A percentile compares a stretch with the other conserved stretches of the same genome.
Evolutionary conservation across 345 rosid genomes (phyloP).

Genomic region (Laguncularia racemosa): DNA sequence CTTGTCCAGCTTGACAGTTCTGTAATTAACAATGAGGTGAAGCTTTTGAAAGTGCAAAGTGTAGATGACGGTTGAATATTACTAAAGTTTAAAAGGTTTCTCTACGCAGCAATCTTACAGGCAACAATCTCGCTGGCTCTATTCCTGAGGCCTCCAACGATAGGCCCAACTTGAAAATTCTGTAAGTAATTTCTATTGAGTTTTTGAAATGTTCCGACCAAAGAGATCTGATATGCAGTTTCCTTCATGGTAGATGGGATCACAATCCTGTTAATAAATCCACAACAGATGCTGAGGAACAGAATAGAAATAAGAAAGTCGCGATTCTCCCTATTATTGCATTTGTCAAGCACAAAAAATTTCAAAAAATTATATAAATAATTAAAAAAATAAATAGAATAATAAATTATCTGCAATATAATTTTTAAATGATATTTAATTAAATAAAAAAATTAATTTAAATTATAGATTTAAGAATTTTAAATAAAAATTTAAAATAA

Average conservation of each 20-base stretch:
- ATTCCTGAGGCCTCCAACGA: slow-evolving; percentile 27
- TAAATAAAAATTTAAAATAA: no score
- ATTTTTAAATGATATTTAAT: no score
- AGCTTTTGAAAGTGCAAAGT: neutral
- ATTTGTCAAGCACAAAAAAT: no score
- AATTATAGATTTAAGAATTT: no score
- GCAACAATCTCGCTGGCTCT: slow-evolving; percentile 38
- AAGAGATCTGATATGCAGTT: neutral
- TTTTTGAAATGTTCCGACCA: neutral
- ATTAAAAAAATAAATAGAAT: no score
- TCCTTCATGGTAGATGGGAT: slow-evolving; percentile 16
- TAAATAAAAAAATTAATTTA: no score
- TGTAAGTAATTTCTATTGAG: neutral
- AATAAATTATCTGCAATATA: no score
- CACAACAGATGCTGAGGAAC: slow-evolving; percentile 15
- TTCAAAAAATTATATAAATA: no score
- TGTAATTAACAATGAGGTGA: neutral
- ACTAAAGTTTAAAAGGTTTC: neutral
- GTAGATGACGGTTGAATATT: neutral
- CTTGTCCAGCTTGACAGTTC: neutral
- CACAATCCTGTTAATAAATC: slow-evolving; percentile 17
- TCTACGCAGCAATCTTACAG: slow-evolving; percentile 27
- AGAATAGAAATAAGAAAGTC: slow-evolving; percentile 16
- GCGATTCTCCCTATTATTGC: slow-evolving; percentile 24
- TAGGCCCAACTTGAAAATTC: neutral